Conservation (phyloP, 495 filamentous ascomycete species). For the Tuber melanosporum region DNA sequence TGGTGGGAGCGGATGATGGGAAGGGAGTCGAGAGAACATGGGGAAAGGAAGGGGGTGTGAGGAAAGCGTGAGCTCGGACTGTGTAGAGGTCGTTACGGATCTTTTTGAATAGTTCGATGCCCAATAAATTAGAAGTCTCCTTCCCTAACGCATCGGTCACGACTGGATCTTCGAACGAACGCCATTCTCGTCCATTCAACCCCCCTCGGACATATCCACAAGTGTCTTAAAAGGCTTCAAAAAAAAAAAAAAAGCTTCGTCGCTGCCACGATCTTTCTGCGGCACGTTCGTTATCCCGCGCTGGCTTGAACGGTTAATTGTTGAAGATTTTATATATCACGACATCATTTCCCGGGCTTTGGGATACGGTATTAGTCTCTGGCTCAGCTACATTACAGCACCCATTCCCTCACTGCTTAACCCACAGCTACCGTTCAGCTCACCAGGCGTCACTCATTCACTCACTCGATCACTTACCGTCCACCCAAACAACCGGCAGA, state of each 20-base stretch:
- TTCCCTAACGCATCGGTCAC: slow-evolving; percentile 31
- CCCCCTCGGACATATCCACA: slow-evolving; percentile 22
- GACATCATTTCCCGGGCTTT: slow-evolving; percentile 19
- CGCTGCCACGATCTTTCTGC: slow-evolving; percentile 35
- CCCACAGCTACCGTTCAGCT: not conserved
- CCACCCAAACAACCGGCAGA: not conserved
- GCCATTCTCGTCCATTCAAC: slow-evolving; percentile 3
- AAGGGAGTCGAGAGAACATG: slow-evolving; percentile 19
- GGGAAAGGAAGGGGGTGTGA: slow-evolving; percentile 12
- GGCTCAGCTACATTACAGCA: not conserved
- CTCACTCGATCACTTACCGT: not conserved
- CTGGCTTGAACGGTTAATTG: slow-evolving; percentile 26
- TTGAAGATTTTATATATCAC: slow-evolving; percentile 29
- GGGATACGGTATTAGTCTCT: not conserved
- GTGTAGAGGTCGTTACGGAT: slow-evolving; percentile 28
- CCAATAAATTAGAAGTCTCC: slow-evolving; percentile 37
- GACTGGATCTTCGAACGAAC: slow-evolving; percentile 13
- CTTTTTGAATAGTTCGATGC: slow-evolving; percentile 29
- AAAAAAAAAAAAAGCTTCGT: slow-evolving; percentile 14
- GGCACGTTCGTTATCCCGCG: slow-evolving; percentile 39
- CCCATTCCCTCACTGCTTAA: not conserved
- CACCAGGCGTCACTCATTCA: slow-evolving; percentile 1
- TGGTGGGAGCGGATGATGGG: slow-evolving; percentile 20
- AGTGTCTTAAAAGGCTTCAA: slow-evolving; percentile 28
- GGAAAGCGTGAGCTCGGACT: slow-evolving; percentile 27